These are phyloP conservation scores for Vaccinium macrocarpon DNA, from an alignment of 148 eudicot species.

Conservation along the genomic window DNA sequence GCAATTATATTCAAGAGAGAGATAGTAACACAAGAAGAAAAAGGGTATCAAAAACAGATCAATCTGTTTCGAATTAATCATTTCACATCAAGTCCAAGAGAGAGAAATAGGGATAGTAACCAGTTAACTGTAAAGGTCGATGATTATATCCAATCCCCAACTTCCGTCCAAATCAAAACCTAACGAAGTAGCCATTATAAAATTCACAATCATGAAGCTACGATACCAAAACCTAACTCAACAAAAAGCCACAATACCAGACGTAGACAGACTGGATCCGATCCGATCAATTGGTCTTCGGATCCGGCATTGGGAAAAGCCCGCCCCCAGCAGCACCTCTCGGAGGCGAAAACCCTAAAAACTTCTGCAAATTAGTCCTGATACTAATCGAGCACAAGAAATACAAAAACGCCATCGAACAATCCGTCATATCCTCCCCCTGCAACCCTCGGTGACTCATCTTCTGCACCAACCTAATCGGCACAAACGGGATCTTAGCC, in stretches of 20 bases:
- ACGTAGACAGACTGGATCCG: background rate
- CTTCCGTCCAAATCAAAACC: background rate
- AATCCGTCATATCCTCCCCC: constrained; percentile 92
- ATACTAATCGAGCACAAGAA: constrained; percentile 88
- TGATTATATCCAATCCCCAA: too few species aligned
- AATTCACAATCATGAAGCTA: background rate
- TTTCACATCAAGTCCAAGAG: background rate
- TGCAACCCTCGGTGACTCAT: constrained; percentile 83
- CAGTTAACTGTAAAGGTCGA: background rate
- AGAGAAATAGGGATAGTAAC: background rate
- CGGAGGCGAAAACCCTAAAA: constrained; percentile 91
- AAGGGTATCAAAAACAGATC: background rate
- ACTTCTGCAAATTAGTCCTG: constrained; percentile 92
- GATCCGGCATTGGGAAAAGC: constrained; percentile 91
- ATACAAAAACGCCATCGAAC: constrained; percentile 97
- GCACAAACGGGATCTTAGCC: constrained; percentile 86
- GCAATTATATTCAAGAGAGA: background rate
- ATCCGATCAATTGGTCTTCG: constrained; percentile 55
- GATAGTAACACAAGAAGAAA: background rate
- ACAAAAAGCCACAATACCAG: background rate
- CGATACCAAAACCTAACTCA: background rate
- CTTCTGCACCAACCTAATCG: constrained; percentile 77
- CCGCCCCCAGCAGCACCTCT: constrained; percentile 72
- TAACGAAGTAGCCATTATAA: background rate
- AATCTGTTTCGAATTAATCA: constrained; percentile 19